Conservation (phyloP, 768 basidiomycete species). For the Suillus subluteus region DNA sequence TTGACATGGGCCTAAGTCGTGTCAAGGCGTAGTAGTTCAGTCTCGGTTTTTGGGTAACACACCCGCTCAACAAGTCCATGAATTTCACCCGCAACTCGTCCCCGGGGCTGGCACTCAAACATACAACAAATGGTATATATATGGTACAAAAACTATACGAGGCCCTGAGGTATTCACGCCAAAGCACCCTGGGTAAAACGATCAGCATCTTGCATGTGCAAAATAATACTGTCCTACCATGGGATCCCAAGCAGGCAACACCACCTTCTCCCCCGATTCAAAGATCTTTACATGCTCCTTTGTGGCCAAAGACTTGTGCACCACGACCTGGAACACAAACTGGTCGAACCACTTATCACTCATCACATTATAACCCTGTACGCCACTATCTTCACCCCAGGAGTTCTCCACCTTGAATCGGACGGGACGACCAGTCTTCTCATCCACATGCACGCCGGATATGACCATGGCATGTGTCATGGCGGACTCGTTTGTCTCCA, state of each 20-base stretch:
- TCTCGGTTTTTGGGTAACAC: neutral
- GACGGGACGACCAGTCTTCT: slow-evolving; percentile 65
- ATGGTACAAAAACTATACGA: slow-evolving; percentile 43
- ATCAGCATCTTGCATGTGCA: neutral
- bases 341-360: slow-evolving; percentile 91
- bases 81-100: neutral
- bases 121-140: slow-evolving; percentile 19
- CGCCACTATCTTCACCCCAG: slow-evolving; percentile 79
- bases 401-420: slow-evolving; percentile 98
- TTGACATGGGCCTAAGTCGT: too few relatives aligned
- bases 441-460: slow-evolving; percentile 87
- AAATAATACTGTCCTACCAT: slow-evolving; percentile 28
- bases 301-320: slow-evolving; percentile 78
- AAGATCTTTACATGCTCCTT: slow-evolving; percentile 82
- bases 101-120: neutral
- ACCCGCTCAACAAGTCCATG: neutral
- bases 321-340: slow-evolving; percentile 94
- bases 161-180: slow-evolving; percentile 33
- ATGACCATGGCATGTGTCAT: slow-evolving; percentile 96
- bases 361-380: slow-evolving; percentile 93
- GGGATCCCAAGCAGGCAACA: slow-evolving; percentile 86
- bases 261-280: slow-evolving; percentile 63
- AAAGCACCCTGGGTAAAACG: slow-evolving; percentile 12
- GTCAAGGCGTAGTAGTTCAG: neutral
- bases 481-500: slow-evolving; percentile 79